phyloP scores from a whole-genome alignment of 768 basidiomycete species.

The Leccinum subtestaceum region DNA sequence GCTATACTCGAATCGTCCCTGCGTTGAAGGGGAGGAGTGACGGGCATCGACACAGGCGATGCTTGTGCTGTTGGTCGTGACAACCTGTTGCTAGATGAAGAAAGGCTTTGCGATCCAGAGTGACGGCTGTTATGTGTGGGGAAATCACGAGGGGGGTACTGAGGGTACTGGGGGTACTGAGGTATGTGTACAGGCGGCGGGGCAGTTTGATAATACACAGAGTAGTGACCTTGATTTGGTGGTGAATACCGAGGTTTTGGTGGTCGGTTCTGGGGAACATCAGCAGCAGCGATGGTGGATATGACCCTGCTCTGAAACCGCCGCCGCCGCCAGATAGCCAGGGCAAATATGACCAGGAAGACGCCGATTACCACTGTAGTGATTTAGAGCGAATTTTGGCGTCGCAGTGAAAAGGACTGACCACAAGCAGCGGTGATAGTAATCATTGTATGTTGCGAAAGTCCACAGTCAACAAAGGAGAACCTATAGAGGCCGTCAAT shows the following conservation, averaged over 20 bases:
- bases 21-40: background rate
- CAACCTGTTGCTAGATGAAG: background rate
- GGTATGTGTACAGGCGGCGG: background rate
- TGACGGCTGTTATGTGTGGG: background rate
- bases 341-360: background rate
- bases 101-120: constrained; percentile 1
- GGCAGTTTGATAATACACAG: background rate
- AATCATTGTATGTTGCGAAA: background rate
- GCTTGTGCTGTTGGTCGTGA: background rate
- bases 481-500: background rate
- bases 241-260: constrained; percentile 1
- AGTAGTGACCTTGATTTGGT: background rate
- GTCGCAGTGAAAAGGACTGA: constrained; percentile 2
- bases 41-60: background rate
- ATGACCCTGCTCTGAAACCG: background rate
- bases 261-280: background rate
- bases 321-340: background rate
- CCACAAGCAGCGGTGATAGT: constrained; percentile 1
- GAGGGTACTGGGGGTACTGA: background rate
- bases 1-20: background rate
- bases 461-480: background rate
- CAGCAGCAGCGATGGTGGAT: background rate
- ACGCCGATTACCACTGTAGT: background rate
- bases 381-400: constrained; percentile 2
- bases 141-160: constrained; percentile 10